Base-by-base conservation (phyloP, 495 filamentous ascomycete genomes). In the Astrothelium subdiscretum region DNA sequence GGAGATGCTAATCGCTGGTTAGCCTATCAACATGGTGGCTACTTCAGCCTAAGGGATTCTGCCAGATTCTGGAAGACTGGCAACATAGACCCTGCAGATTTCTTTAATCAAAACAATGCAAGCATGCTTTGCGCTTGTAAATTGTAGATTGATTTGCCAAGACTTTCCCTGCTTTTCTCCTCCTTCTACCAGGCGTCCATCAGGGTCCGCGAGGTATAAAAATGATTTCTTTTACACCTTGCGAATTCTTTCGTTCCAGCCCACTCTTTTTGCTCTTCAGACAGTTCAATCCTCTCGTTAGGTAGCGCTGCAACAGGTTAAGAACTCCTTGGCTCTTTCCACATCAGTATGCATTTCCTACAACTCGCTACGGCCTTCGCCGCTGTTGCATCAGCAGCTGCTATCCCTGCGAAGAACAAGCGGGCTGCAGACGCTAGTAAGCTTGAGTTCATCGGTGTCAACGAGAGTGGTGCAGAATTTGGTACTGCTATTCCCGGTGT, bases 381-480 rank as follows among this genome's bases (percentile, higher is more conserved):
- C 27, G 64, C 35, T 15, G 40, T 61, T 0, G 89, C 42, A 48
- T 48, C 42, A 3, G 42, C 42, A n/a, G 42, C 42, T 3, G 20
- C 42, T 48, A 48, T 48, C 42, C 42, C 42, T 48, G 18, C 5
- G 42, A 48, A 48, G 42, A 48, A n/a, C 6, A n/a, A n/a, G n/a
- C 42, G 42, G 18, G 18, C 6, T 20, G 42, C 42, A 20, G 18
- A 48, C 42, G 42, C 42, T 48, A 48, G 42, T 8, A 48, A 48
- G 42, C 42, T 48, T n/a, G 42, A 72, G 58, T 65, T 61, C n/a
- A 31, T 67, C 20, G 63, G 57, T 35, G 58, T 62, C 29, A 63
- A 67, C 61, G 69, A 62, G 31, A 51, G 54, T 58, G 67, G 67
- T 26, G 61, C 67, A 12, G 65, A 71, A 59, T 66, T 71, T 63